phyloP scores from a whole-genome alignment of 306 rosid genomes.

The Delonix regia region DNA sequence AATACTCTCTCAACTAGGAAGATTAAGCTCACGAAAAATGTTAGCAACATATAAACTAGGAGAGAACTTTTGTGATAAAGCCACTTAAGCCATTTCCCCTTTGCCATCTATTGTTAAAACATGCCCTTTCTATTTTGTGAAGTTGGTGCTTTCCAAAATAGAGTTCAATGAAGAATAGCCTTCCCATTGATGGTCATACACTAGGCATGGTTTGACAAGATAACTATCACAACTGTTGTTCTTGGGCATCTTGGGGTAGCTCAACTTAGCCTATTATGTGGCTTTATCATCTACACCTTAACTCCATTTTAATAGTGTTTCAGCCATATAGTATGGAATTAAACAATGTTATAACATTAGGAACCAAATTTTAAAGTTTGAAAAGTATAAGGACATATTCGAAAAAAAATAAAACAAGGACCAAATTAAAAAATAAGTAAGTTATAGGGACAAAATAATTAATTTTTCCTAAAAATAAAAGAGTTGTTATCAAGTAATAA shows the following conservation, averaged over 20 bases:
- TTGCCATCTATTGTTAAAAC: conserved; percentile 7
- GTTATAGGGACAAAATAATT: too few relatives aligned
- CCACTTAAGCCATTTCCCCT: conserved; percentile 25
- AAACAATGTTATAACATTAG: too few relatives aligned
- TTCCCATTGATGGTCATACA: conserved; percentile 81
- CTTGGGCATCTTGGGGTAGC: conserved; percentile 78
- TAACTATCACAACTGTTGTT: conserved; percentile 78
- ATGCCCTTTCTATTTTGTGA: conserved; percentile 37
- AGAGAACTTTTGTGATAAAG: conserved; percentile 40
- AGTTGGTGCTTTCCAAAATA: conserved; percentile 57
- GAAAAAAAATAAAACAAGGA: too few relatives aligned
- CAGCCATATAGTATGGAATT: too few relatives aligned
- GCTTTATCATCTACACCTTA: too few relatives aligned
- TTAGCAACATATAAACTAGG: conserved; percentile 42
- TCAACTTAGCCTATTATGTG: conserved; percentile 74
- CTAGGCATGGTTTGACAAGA: conserved; percentile 77
- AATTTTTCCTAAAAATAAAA: too few relatives aligned
- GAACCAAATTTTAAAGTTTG: too few relatives aligned
- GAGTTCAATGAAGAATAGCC: conserved; percentile 56
- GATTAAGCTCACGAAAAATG: conserved; percentile 40
- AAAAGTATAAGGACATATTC: too few relatives aligned
- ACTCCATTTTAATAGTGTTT: too few relatives aligned
- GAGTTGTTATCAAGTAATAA: too few relatives aligned
- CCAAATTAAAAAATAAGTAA: too few relatives aligned
- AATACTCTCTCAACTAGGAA: conserved; percentile 24